These are phyloP conservation scores for Talaromyces liani DNA, from an alignment of 495 filamentous ascomycete species.

Conservation along the genomic window DNA sequence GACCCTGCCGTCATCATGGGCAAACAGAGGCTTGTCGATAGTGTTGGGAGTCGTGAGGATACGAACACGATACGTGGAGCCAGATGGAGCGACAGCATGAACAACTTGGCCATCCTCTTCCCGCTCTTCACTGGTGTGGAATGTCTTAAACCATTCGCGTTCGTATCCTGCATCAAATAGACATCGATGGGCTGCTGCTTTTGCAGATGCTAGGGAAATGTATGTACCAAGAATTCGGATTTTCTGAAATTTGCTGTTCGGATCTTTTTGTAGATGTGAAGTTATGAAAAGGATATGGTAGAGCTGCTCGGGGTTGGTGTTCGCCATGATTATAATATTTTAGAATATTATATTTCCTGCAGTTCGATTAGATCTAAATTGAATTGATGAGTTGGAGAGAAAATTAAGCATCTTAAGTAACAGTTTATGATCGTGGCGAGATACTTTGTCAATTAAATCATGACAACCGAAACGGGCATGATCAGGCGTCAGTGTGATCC, in stretches of 20 bases:
- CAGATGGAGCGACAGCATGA: slow-evolving; percentile 12
- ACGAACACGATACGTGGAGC: slow-evolving; percentile 14
- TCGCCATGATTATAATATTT: not conserved
- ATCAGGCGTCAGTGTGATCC: not conserved
- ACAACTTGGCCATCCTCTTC: slow-evolving; percentile 11
- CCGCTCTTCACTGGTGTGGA: slow-evolving; percentile 6
- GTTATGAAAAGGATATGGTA: slow-evolving; percentile 13
- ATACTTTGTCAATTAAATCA: not conserved
- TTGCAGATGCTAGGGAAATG: slow-evolving; percentile 12
- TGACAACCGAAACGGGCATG: not conserved
- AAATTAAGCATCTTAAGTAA: not conserved
- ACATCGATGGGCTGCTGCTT: slow-evolving; percentile 13
- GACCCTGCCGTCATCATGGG: slow-evolving; percentile 11
- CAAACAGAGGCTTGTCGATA: not conserved
- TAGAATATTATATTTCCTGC: not conserved
- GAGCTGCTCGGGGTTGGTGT: slow-evolving; percentile 1
- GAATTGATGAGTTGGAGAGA: not conserved
- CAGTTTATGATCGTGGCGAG: not conserved
- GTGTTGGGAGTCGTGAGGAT: slow-evolving; percentile 15
- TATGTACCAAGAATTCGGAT: slow-evolving; percentile 16
- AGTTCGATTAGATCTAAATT: not conserved
- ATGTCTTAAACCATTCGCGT: slow-evolving; percentile 15
- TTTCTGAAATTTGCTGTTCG: slow-evolving; percentile 10
- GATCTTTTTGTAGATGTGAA: slow-evolving; percentile 10
- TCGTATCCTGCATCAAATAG: slow-evolving; percentile 17